Evolutionary conservation across 306 rosid genomes (phyloP).

Genomic region (Ziziphus jujuba): DNA sequence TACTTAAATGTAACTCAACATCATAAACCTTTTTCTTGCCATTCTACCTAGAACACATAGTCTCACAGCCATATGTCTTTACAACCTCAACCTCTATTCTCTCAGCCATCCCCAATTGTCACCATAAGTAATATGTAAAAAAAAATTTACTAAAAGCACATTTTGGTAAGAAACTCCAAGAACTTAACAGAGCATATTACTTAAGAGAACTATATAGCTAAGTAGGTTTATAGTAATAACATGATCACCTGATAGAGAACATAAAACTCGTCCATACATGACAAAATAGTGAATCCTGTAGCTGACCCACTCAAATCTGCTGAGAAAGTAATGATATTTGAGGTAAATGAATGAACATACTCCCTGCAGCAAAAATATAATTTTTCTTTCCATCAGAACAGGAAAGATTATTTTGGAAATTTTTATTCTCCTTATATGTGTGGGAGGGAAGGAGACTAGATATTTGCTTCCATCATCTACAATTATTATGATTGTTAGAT

Average conservation of each 20-base stretch:
- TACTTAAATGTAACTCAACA: background rate
- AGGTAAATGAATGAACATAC: slow-evolving; percentile 62
- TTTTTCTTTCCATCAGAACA: slow-evolving; percentile 33
- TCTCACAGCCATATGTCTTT: background rate
- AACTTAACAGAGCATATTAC: background rate
- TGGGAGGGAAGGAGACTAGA: background rate
- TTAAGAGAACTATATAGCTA: background rate
- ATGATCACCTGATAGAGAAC: slow-evolving; percentile 61
- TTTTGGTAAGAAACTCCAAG: background rate
- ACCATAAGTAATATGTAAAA: too few relatives aligned
- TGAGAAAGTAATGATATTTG: slow-evolving; percentile 49
- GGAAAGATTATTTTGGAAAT: slow-evolving; percentile 25
- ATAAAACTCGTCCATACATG: slow-evolving; percentile 74
- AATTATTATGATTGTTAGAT: background rate
- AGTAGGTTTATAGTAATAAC: background rate
- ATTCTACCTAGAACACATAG: background rate
- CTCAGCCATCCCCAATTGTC: too few relatives aligned
- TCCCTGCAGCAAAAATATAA: slow-evolving; percentile 57
- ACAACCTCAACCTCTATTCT: too few relatives aligned
- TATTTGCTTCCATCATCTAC: background rate
- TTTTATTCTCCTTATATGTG: slow-evolving; percentile 2
- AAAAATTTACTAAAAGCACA: too few relatives aligned
- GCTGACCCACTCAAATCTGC: slow-evolving; percentile 49
- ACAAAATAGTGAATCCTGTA: slow-evolving; percentile 60
- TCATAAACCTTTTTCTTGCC: background rate